Evolutionary conservation across 2,329 filamentous ascomycete genomes (phyloP), one percentile per base, ranked within the genome.

Genomic region (Colletotrichum sp.): DNA sequence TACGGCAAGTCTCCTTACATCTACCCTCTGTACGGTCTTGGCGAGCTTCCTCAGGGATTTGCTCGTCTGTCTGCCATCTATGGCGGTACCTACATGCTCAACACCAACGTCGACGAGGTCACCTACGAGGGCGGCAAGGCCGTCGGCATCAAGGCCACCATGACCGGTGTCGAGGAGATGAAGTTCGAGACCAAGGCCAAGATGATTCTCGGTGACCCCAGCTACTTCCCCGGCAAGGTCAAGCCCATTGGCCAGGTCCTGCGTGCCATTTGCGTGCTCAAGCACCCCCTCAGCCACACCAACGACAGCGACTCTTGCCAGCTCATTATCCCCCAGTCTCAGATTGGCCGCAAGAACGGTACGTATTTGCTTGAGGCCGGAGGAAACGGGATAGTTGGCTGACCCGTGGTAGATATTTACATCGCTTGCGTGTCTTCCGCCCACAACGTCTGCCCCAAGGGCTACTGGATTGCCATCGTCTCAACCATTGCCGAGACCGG

Each of bases 1-100:
- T 99, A 99, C 87, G 97, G 97, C 87, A 99, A 98, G 88, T 99
- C 96, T 15, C 98, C 97, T 62, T 99, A 99, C 90, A 99, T 99
- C 89, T 99, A 99, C 90, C 98, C 97, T 65, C 93, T 99, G 36
- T 99, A 99, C 88, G 97, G 97, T 78, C 93, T 99, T 66, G 97
- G 95, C 84, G 97, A 99, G 89, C 94, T 99, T 72, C 98, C 97
- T 44, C 97, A 99, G 88, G 96, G 96, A 76, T 99, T 99, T 82
- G 97, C 97, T 78, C 96, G 97, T 86, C 92, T 99, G 71, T 98
- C 96, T 55, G 97, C 97, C 85, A 99, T 99, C 87, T 99, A 99
- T 84, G 97, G 97, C 79, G 97, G 97, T 81, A 99, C 97, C 67
- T 99, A 99, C 89, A 99, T 99, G 96, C 93, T 99, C 82, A 99